Base-by-base conservation (phyloP, 2,329 filamentous ascomycete genomes). In the Penicillium sp. region DNA sequence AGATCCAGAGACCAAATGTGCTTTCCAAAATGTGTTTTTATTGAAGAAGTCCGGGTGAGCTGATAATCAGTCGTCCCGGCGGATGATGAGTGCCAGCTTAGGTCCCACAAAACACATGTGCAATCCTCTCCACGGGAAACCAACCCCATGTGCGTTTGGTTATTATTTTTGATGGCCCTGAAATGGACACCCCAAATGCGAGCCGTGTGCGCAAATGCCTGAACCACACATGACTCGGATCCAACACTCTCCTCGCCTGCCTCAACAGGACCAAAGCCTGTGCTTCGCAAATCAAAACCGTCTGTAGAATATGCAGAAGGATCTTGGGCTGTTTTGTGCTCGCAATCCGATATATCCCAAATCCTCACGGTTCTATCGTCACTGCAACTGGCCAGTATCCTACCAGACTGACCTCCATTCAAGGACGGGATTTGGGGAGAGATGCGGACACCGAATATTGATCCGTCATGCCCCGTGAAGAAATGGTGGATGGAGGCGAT, bases 141-240 rank as follows among this genome's bases (percentile, higher is more conserved):
- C 0, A 96, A 68, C 10, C 78, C 79, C 19, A 87, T 53, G 36
- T 57, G 62, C 5, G 55, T 50, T 9, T 58, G 41, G 29, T 70
- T 62, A 5, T 65, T 63, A 9, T 65, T 61, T 21, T 59, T 62
- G 1, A 63, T 55, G 27, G 67, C 71, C 1, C 86, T 75, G 63
- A 97, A 94, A 53, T 83, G 82, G 9, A 96, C 85, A 45, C 86
- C 84, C 94, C 94, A 99, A 63, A 99, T 96, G 57, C 94, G 85
- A 8, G 93, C 96, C 3, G 83, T 76, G 73, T 99, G 94, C 0
- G 89, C 93, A 88, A 94, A 96, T 2, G 83, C 87, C 44, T 87
- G 84, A 0, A 90, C 89, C 15, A 95, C 67, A 62, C 76, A 82
- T 33, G 81, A 82, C 46, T 77, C 72, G 3, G 68, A 67, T 5